phyloP scores from a whole-genome alignment of 495 filamentous ascomycete species.

The Jackrogersella multiformis region DNA sequence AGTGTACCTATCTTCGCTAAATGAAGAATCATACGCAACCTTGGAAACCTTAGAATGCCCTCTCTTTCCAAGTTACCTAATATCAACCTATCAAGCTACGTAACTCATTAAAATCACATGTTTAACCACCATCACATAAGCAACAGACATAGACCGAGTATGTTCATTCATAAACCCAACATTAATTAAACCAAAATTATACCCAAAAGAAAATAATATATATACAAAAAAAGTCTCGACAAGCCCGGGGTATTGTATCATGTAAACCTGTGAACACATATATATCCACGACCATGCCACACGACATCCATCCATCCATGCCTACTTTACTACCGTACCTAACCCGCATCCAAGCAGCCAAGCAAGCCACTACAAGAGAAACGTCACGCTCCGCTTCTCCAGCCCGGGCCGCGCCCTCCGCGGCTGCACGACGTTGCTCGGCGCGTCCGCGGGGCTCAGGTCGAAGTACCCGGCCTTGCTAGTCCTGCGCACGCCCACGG shows the following conservation, averaged over 20 bases:
- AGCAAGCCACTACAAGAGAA: constrained; percentile 16
- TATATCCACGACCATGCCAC: background rate
- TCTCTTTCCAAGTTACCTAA: too few relatives aligned
- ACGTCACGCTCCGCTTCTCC: constrained; percentile 27
- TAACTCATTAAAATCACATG: background rate
- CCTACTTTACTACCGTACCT: too few relatives aligned
- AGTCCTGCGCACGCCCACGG: constrained; percentile 2
- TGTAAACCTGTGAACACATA: constrained; percentile 8
- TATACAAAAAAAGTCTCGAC: background rate
- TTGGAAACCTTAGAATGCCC: too few relatives aligned
- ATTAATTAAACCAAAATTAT: background rate
- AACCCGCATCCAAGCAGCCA: too few relatives aligned
- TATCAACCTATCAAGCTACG: too few relatives aligned
- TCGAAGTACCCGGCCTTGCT: constrained; percentile 17
- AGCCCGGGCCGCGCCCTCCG: background rate
- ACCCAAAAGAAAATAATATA: background rate
- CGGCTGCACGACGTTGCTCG: constrained; percentile 3
- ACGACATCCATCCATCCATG: background rate
- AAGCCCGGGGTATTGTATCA: background rate
- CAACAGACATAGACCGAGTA: background rate
- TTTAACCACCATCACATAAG: background rate
- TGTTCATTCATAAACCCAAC: background rate
- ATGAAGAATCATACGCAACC: too few relatives aligned
- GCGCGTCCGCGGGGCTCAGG: constrained; percentile 1
- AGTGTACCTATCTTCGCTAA: background rate